Evolutionary conservation across 1,284 basidiomycete genomes (phyloP), one percentile per base, ranked within the genome.

Genomic region (Fistulinella cinereoalba): DNA sequence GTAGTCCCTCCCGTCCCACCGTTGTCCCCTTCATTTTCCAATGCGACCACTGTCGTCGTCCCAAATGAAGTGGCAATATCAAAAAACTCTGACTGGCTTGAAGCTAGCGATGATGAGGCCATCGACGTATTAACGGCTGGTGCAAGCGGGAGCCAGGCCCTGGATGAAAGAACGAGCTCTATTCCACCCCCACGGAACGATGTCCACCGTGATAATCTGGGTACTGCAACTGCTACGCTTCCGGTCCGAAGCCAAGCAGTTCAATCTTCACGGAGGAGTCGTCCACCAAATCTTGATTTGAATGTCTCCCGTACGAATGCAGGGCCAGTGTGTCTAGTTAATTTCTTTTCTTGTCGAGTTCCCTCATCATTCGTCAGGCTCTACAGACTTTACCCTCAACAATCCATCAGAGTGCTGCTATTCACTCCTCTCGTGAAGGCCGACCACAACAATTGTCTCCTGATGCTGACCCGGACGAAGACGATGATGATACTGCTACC

Each of bases 111-210:
- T 52, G 88, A 91, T 42, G 88, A 91, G 64, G 88, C 86, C 12
- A 87, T 91, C 46, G 80, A 88, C 56, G 71, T 88, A 37, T 78
- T 89, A 36, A 83, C 88, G 2, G 88, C 88, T 10, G 85, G 80
- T 13, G 75, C 85, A 9, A 86, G 85, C 51, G 88, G 88, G 12
- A 85, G 85, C 57, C 85, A 84, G 57, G 81, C 83, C 22, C 64
- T 91, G 44, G 88, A 91, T 57, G 88, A 91, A 62, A 79, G 88
- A 24, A 91, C 88, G 0, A 90, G 88, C 61, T 73, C 80, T 31
- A 64, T 68, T 13, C 61, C 65, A 23, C 60, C 67, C 37, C 64
- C 49, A 16, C 58, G 63, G 41, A 44, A 31, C 23, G 48, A 53
- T 31, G 51, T 52, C 31, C 56, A 52, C 16, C 50, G 44, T 31